phyloP scores from a whole-genome alignment of 1,284 basidiomycete species.

The Moniliella sp. region DNA sequence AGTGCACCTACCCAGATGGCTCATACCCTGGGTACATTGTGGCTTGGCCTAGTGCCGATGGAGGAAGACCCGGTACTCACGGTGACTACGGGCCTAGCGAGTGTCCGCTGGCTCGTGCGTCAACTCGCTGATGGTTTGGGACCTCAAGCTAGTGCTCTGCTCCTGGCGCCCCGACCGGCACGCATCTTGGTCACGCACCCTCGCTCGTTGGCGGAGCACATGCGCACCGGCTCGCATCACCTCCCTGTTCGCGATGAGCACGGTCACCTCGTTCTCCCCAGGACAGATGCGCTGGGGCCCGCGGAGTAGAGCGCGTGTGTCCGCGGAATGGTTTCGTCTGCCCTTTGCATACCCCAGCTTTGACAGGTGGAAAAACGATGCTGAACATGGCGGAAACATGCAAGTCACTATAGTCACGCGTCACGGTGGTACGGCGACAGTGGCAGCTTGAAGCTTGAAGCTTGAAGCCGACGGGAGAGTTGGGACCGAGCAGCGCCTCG shows the following conservation, averaged over 20 bases:
- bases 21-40: neutral
- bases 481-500: no score
- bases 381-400: no score
- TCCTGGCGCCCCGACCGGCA: neutral
- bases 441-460: no score
- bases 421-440: no score
- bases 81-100: neutral
- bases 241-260: neutral
- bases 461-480: no score
- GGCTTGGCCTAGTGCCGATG: neutral
- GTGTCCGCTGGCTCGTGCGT: neutral
- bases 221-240: neutral
- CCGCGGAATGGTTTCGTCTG: no score
- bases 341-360: no score
- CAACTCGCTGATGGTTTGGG: neutral
- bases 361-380: no score
- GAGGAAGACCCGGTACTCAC: neutral
- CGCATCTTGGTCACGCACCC: neutral
- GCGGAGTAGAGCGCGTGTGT: no score
- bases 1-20: neutral
- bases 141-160: neutral
- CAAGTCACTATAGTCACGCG: no score
- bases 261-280: neutral
- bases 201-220: neutral
- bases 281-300: no score